Evolutionary conservation across 176 grass and related monocot species (phyloP).

Genomic region (Bromus sterilis): DNA sequence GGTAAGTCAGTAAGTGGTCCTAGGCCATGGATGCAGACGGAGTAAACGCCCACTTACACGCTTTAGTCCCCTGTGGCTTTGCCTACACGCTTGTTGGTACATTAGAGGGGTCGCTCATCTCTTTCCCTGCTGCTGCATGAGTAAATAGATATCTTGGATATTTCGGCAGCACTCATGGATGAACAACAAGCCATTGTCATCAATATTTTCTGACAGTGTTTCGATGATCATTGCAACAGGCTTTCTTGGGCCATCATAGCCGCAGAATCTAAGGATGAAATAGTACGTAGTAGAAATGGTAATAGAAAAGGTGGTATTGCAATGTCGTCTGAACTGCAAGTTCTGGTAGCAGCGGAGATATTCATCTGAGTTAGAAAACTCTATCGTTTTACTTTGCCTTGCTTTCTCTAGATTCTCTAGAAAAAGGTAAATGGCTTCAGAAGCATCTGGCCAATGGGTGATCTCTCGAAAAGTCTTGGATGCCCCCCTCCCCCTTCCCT

Average conservation of each 20-base stretch:
- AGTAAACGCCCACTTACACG: slow-evolving; percentile 2
- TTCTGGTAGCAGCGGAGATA: not conserved
- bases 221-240: too few relatives aligned
- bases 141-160: not conserved
- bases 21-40: not conserved
- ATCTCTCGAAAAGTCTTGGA: not conserved
- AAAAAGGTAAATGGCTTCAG: not conserved
- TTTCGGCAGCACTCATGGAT: not conserved
- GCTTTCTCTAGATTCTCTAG: not conserved
- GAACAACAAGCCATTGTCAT: not conserved
- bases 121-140: not conserved
- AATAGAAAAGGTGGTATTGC: not conserved
- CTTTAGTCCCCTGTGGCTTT: slow-evolving; percentile 11
- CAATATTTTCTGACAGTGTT: too few relatives aligned
- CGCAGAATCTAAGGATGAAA: too few relatives aligned
- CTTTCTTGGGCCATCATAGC: too few relatives aligned
- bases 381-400: not conserved
- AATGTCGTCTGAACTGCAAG: not conserved
- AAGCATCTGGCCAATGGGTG: not conserved
- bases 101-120: not conserved
- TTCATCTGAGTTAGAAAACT: not conserved
- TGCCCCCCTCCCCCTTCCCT: too few relatives aligned
- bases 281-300: too few relatives aligned
- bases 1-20: not conserved
- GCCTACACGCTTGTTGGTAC: slow-evolving; percentile 14